These are phyloP conservation scores for Protomyces inundatus DNA, from an alignment of 1,139 yeast genomes.

Conservation along the genomic window DNA sequence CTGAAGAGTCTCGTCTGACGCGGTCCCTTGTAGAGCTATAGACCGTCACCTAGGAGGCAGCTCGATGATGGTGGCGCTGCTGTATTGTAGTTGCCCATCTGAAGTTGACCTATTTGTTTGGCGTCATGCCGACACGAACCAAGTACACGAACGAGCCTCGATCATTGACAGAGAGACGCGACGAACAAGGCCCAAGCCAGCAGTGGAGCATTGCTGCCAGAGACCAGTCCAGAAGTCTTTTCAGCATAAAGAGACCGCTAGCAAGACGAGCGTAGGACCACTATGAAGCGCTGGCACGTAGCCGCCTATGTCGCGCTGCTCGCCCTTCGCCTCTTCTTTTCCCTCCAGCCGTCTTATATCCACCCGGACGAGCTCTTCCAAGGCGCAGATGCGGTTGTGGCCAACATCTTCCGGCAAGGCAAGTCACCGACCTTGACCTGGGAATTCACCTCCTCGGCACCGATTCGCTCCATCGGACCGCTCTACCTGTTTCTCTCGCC, in stretches of 20 bases:
- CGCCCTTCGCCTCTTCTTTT: conserved; percentile 50
- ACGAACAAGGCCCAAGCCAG: too few species aligned
- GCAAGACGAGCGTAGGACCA: background rate
- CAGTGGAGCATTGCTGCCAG: too few species aligned
- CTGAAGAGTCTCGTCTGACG: background rate
- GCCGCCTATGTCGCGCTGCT: conserved; percentile 28
- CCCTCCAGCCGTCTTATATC: conserved; percentile 72
- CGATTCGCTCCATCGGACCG: conserved; percentile 72
- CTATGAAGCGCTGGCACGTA: background rate
- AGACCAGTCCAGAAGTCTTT: too few species aligned
- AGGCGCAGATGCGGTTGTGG: conserved; percentile 61
- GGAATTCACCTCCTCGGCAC: conserved; percentile 62
- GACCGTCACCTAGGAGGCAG: too few species aligned
- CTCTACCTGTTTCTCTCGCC: conserved; percentile 60
- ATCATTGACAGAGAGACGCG: too few species aligned
- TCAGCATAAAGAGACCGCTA: too few species aligned
- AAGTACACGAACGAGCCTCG: too few species aligned
- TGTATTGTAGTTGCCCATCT: too few species aligned
- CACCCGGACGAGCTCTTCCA: conserved; percentile 99
- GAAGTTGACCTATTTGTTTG: too few species aligned
- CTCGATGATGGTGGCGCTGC: too few species aligned
- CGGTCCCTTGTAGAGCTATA: too few species aligned
- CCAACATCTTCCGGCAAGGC: conserved; percentile 38
- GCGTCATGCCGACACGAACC: too few species aligned
- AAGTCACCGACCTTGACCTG: conserved; percentile 56